phyloP scores from a whole-genome alignment of 345 rosid genomes.

The Conringia planisiliqua region DNA sequence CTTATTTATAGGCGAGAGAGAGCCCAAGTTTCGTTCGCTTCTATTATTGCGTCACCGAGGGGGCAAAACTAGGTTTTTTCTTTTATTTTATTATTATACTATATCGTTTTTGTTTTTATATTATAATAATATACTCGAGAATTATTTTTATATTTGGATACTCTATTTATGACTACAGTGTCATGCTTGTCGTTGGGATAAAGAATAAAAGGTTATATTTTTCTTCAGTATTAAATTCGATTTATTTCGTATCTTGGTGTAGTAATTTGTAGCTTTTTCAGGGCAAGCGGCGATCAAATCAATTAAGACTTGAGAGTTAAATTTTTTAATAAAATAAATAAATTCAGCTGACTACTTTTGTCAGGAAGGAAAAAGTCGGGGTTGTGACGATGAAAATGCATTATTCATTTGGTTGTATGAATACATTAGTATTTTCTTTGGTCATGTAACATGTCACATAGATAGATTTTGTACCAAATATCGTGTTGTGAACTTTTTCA shows the following conservation, averaged over 20 bases:
- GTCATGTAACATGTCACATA: background rate
- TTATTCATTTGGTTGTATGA: background rate
- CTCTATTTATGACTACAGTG: background rate
- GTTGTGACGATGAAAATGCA: background rate
- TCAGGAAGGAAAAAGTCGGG: background rate
- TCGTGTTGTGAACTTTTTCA: background rate
- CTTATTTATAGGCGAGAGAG: constrained; percentile 29
- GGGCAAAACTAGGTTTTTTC: constrained; percentile 22
- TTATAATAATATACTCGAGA: background rate
- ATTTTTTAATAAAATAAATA: background rate
- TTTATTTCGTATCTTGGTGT: background rate
- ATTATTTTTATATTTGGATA: background rate
- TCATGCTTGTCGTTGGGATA: constrained; percentile 15
- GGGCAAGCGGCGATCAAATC: background rate
- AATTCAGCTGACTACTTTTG: background rate
- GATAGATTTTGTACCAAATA: background rate
- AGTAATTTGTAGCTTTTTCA: background rate
- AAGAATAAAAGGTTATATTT: constrained; percentile 9
- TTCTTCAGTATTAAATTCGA: background rate
- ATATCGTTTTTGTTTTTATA: too few relatives aligned
- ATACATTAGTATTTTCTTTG: background rate
- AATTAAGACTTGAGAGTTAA: background rate
- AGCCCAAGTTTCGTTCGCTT: constrained; percentile 21
- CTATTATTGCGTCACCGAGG: constrained; percentile 28
- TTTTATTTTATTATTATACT: background rate